These are phyloP conservation scores for Mycena kentingensis DNA, from an alignment of 768 basidiomycete genomes.

Conservation along the genomic window DNA sequence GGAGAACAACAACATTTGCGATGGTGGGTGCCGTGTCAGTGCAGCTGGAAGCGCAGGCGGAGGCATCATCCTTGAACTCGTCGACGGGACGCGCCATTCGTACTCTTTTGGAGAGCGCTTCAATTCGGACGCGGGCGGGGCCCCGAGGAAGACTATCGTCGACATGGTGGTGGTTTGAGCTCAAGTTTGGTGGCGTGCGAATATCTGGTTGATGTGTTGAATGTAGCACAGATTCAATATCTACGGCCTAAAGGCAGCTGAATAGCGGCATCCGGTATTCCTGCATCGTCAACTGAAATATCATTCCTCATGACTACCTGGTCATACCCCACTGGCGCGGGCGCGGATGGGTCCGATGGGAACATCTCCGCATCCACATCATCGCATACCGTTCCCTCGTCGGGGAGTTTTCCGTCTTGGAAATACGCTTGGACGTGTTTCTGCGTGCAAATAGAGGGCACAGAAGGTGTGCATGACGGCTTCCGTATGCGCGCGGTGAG, in stretches of 20 bases:
- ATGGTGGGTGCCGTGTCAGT: conserved; percentile 8
- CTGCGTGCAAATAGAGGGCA: conserved; percentile 27
- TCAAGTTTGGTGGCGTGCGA: neutral
- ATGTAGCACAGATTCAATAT: neutral
- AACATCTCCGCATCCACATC: conserved; percentile 24
- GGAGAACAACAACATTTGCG: conserved; percentile 18
- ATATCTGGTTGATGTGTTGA: neutral
- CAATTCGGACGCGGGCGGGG: conserved; percentile 16
- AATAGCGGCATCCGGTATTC: neutral
- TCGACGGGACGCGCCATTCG: conserved; percentile 26
- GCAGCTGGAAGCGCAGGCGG: conserved; percentile 11
- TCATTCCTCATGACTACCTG: no score
- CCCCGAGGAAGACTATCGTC: conserved; percentile 22
- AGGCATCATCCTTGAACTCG: neutral
- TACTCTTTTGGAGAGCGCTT: conserved; percentile 19
- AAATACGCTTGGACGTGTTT: conserved; percentile 42
- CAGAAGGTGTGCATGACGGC: no score
- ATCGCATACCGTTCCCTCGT: conserved; percentile 43
- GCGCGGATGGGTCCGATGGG: neutral
- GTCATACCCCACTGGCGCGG: neutral
- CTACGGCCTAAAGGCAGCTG: neutral
- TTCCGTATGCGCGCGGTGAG: no score
- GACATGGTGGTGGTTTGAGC: conserved; percentile 6
- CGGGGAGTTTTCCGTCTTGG: conserved; percentile 40
- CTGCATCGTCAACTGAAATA: neutral